Evolutionary conservation across 129 eudicot genomes (phyloP).

Genomic region (Silybum marianum): DNA sequence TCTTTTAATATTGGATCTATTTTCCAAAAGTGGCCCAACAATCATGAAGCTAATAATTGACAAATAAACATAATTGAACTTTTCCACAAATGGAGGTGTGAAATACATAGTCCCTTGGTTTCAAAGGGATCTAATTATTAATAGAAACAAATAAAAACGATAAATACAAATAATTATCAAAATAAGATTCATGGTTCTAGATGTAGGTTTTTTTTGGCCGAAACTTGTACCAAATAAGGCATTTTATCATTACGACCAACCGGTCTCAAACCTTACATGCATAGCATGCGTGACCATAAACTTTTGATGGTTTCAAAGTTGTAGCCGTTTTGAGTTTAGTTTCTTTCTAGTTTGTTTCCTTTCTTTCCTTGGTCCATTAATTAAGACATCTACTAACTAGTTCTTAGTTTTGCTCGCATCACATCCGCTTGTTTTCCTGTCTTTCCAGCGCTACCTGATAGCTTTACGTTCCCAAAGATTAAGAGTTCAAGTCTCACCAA

Average conservation of each 20-base stretch:
- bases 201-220: background rate
- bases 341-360: background rate
- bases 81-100: background rate
- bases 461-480: background rate
- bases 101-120: no score
- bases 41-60: background rate
- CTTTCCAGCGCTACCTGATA: background rate
- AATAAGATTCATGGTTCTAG: no score
- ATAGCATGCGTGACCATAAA: no score
- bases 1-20: background rate
- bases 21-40: background rate
- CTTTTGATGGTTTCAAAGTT: no score
- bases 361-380: background rate
- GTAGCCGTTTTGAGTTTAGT: no score
- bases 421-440: background rate
- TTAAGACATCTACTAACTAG: background rate
- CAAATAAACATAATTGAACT: background rate
- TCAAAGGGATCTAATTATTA: no score
- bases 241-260: background rate
- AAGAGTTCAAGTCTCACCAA: background rate
- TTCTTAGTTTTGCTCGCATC: background rate
- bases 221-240: no score
- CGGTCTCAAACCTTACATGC: no score
- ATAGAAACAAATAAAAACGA: no score
- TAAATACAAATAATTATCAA: no score